phyloP scores from a whole-genome alignment of 2,329 filamentous ascomycete species.

The Colletotrichum sojae region DNA sequence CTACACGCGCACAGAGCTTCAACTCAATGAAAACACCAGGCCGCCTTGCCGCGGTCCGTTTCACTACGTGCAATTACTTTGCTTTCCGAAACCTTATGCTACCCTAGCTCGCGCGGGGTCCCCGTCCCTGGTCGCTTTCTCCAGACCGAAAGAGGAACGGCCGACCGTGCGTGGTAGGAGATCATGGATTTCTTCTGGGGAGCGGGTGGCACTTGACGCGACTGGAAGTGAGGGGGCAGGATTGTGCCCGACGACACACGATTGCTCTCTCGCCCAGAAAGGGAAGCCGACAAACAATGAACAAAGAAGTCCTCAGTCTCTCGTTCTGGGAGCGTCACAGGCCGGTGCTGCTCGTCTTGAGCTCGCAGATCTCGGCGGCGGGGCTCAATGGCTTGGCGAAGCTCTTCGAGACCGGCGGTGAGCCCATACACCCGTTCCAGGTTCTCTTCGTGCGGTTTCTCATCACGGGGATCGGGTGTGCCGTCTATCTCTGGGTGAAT shows the following conservation, averaged over 20 bases:
- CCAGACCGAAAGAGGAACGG: not conserved
- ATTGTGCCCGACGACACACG: not conserved
- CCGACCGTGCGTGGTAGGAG: too few relatives aligned
- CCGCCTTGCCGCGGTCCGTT: constrained; percentile 16
- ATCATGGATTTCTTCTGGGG: too few relatives aligned
- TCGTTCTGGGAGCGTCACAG: constrained; percentile 32
- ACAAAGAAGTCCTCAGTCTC: constrained; percentile 15
- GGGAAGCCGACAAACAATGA: constrained; percentile 1
- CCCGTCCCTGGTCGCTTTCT: too few relatives aligned
- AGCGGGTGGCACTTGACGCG: too few relatives aligned
- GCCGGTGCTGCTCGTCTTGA: constrained; percentile 25
- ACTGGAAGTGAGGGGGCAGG: not conserved
- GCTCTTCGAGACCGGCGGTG: constrained; percentile 21
- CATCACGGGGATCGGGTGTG: constrained; percentile 19
- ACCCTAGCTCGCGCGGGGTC: not conserved
- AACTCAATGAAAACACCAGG: not conserved
- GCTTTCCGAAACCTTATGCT: constrained; percentile 32
- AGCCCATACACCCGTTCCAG: constrained; percentile 32
- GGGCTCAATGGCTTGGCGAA: constrained; percentile 33
- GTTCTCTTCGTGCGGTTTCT: constrained; percentile 36
- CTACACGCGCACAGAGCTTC: not conserved
- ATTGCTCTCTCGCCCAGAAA: not conserved
- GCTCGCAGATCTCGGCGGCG: constrained; percentile 29
- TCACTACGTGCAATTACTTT: constrained; percentile 1
- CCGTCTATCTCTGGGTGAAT: constrained; percentile 3